A percentile compares a stretch with the other conserved stretches of the same genome.
phyloP scores from a whole-genome alignment of 495 filamentous ascomycete species.

The Aspergillus cristatus region DNA sequence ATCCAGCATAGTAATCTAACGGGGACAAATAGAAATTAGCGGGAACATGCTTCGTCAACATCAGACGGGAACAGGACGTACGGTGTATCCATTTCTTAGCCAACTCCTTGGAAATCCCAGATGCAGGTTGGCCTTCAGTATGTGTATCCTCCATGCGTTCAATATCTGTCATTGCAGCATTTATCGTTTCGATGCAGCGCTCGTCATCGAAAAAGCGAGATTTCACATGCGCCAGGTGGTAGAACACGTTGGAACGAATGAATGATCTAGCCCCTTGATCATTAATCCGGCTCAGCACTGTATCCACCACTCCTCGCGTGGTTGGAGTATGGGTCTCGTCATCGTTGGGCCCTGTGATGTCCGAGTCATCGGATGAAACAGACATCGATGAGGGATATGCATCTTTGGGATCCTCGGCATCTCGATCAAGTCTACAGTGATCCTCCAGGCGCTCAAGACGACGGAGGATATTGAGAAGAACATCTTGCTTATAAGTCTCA shows the following conservation, averaged over 20 bases:
- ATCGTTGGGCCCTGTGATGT: constrained; percentile 3
- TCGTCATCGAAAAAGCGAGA: constrained; percentile 8
- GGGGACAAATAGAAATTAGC: no score
- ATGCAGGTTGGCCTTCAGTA: no score
- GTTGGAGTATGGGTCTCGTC: constrained; percentile 4
- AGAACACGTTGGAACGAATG: no score
- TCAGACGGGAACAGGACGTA: neutral
- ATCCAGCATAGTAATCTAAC: constrained; percentile 7
- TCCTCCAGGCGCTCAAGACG: constrained; percentile 15
- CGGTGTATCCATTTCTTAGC: constrained; percentile 2
- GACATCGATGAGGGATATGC: no score
- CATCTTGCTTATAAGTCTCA: constrained; percentile 4
- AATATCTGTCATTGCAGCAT: constrained; percentile 9
- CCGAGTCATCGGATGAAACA: constrained; percentile 1
- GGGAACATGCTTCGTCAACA: no score
- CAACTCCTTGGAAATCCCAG: constrained; percentile 8
- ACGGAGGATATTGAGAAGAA: constrained; percentile 8
- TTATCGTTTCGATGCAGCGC: constrained; percentile 5
- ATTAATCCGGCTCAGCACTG: no score
- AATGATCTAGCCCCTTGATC: no score
- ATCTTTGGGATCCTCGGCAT: no score
- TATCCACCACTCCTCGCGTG: no score
- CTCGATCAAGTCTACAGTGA: no score
- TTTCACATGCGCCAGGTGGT: constrained; percentile 6
- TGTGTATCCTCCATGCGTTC: no score